Conservation (phyloP, 805 yeast species). For the Hanseniaspora hatyaiensis region DNA sequence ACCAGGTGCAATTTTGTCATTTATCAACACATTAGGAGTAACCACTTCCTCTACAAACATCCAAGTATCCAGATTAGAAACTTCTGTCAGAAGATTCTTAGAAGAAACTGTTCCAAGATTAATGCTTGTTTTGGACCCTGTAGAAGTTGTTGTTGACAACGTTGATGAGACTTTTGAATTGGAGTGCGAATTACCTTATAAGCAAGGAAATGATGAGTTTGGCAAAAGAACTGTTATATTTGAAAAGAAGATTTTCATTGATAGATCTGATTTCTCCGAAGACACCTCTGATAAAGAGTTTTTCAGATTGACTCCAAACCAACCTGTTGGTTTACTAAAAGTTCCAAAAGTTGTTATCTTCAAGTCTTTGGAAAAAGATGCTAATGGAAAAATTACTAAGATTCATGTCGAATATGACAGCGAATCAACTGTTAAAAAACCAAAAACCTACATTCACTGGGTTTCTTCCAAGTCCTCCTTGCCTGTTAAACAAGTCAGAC, state of each 20-base stretch:
- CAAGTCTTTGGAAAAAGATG: conserved; percentile 43
- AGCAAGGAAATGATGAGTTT: conserved; percentile 70
- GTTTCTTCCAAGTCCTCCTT: conserved; percentile 63
- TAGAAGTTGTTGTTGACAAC: conserved; percentile 72
- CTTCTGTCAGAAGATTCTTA: conserved; percentile 72
- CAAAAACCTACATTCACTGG: conserved; percentile 97
- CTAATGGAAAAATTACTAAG: conserved; percentile 50
- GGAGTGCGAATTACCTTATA: conserved; percentile 67
- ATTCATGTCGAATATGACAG: conserved; percentile 73
- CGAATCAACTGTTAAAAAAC: conserved; percentile 52
- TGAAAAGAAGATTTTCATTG: conserved; percentile 69
- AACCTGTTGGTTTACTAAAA: conserved; percentile 86
- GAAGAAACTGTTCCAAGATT: conserved; percentile 89
- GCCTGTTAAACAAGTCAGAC: conserved; percentile 61
- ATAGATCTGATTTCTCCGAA: conserved; percentile 75
- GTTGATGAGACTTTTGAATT: conserved; percentile 64
- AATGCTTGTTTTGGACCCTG: conserved; percentile 84
- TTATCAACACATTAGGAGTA: conserved; percentile 91
- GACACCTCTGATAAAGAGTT: conserved; percentile 51
- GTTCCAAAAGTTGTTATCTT: conserved; percentile 77
- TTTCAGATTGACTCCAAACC: conserved; percentile 87
- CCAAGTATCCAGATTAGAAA: conserved; percentile 80
- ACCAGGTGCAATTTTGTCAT: conserved; percentile 90
- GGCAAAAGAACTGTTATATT: conserved; percentile 69
- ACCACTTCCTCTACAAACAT: conserved; percentile 88